phyloP scores from a whole-genome alignment of 176 grass and related monocot species.

The Aechmea fasciata region DNA sequence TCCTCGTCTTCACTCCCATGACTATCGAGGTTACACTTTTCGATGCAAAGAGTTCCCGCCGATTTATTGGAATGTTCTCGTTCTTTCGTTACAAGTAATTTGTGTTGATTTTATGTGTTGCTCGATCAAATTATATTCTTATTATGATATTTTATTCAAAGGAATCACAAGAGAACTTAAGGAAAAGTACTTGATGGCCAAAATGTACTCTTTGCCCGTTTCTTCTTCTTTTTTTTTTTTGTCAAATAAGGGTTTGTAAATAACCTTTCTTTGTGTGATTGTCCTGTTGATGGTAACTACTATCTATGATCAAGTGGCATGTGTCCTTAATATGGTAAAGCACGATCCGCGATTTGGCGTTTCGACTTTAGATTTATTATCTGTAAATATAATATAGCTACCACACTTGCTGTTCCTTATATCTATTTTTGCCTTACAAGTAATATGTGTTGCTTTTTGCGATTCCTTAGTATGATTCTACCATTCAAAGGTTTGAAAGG shows the following conservation, averaged over 20 bases:
- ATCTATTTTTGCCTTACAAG: no score
- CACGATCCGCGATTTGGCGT: no score
- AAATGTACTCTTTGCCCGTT: not conserved
- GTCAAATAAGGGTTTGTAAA: not conserved
- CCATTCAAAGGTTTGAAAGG: no score
- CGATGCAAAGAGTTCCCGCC: not conserved
- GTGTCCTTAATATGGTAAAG: not conserved
- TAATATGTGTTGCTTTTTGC: no score
- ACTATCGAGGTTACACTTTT: constrained; percentile 62
- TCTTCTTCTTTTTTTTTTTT: not conserved
- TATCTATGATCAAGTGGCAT: not conserved
- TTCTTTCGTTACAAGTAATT: not conserved
- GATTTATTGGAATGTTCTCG: not conserved
- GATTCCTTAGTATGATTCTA: no score
- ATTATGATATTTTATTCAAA: not conserved
- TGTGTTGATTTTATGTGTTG: not conserved
- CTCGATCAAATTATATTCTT: not conserved
- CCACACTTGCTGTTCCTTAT: no score
- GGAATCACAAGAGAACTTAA: not conserved
- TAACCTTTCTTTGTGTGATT: not conserved
- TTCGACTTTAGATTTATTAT: no score
- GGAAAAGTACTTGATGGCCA: not conserved
- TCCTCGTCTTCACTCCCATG: constrained; percentile 93
- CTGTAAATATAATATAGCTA: no score
- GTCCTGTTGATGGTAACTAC: not conserved